Conservation (phyloP, 2,329 filamentous ascomycete genomes). For the Geosmithia flava region DNA sequence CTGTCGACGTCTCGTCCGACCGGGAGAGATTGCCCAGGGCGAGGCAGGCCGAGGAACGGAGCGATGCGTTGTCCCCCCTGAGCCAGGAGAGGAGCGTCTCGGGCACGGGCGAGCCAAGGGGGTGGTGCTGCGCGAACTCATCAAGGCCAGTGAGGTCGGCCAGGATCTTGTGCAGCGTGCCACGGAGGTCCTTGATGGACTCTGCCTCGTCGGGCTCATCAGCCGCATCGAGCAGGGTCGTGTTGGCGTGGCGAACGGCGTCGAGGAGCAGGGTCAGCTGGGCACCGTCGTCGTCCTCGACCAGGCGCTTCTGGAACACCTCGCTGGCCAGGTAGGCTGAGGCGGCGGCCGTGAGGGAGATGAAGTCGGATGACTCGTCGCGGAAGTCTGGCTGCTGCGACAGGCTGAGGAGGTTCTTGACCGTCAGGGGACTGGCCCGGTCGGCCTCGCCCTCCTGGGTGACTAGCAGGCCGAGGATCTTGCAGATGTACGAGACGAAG, state of each 20-base stretch:
- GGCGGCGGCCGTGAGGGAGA: conserved; percentile 36
- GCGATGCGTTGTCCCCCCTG: conserved; percentile 20
- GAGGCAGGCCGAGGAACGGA: conserved; percentile 47
- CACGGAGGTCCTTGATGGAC: conserved; percentile 34
- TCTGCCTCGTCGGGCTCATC: conserved; percentile 31
- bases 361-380: conserved; percentile 41
- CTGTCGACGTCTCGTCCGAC: conserved; percentile 38
- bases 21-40: conserved; percentile 50
- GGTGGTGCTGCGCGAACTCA: conserved; percentile 27
- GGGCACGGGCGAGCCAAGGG: conserved; percentile 28
- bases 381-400: conserved; percentile 26
- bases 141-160: conserved; percentile 40
- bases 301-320: conserved; percentile 34
- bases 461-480: conserved; percentile 40
- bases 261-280: conserved; percentile 30
- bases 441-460: conserved; percentile 36
- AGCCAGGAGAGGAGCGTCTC: conserved; percentile 36
- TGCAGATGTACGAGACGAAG: conserved; percentile 41
- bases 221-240: conserved; percentile 22
- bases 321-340: conserved; percentile 43
- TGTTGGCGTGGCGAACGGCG: conserved; percentile 34
- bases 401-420: conserved; percentile 34
- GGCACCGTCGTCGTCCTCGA: conserved; percentile 15
- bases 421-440: conserved; percentile 30
- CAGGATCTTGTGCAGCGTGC: conserved; percentile 35